Evolutionary conservation across 1,284 basidiomycete genomes (phyloP), one percentile per base, ranked within the genome.

Genomic region (Hemileia vastatrix): DNA sequence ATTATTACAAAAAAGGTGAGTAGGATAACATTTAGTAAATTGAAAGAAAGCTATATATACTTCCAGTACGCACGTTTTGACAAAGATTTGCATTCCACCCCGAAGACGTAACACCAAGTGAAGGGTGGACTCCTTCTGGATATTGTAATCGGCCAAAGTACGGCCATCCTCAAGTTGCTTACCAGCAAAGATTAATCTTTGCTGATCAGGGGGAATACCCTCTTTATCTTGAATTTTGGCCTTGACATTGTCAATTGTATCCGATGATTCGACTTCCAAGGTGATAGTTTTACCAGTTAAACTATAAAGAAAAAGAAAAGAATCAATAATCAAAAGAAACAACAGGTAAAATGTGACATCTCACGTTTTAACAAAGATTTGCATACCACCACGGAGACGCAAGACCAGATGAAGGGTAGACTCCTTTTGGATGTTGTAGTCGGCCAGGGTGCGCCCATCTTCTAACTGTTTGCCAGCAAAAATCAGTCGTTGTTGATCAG

Each of bases 341-440:
- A n/a, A n/a, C n/a, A n/a, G n/a, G n/a, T n/a, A n/a, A n/a, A n/a
- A n/a, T n/a, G n/a, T n/a, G n/a, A n/a, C n/a, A n/a, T n/a, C n/a
- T 45, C 27, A 55, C 54, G 54, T 55, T 70, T 75, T 75, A 64
- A 75, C 73, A 47, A 75, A 74, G 61, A 75, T 72, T 60, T 74
- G 72, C 73, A 75, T 73, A 54, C 88, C 88, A 78, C 88, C 72
- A 83, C 84, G 82, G 50, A 86, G 82, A 77, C 89, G 85, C 65
- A 98, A 85, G 67, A 98, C 94, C 67, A 97, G 80, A 79, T 98
- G 93, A 66, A 98, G 87, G 64, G 94, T 98, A 43, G 86, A 88
- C 80, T 91, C 89, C 81, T 90, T 91, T 80, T 91, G 94, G 75
- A 96, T 96, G 83, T 88, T 90, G 81, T 94, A 93, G 80, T 93